Evolutionary conservation across 805 yeast genomes (phyloP).

Genomic region (Sungouiella blattae): DNA sequence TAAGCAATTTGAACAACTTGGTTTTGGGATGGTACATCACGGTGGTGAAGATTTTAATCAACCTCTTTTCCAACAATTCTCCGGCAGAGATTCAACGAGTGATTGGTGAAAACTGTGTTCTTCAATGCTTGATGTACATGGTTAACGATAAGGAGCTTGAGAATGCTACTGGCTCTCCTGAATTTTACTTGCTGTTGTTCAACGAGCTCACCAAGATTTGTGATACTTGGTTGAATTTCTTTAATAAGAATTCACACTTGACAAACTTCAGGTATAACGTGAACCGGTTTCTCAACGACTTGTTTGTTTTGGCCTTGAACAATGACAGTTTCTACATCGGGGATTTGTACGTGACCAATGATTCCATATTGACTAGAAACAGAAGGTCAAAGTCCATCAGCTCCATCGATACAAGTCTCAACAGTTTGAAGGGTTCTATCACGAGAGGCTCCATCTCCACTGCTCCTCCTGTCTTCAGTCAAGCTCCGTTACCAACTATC

Average conservation of each 20-base stretch:
- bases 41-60: conserved; percentile 40
- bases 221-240: conserved; percentile 23
- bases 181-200: conserved; percentile 19
- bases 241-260: conserved; percentile 9
- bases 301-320: conserved; percentile 8
- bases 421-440: no score
- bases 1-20: conserved; percentile 28
- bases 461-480: background rate
- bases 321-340: conserved; percentile 4
- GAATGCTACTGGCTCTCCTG: conserved; percentile 17
- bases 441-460: background rate
- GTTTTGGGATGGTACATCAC: conserved; percentile 47
- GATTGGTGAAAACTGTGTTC: conserved; percentile 19
- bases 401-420: conserved; percentile 2
- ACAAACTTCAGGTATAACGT: conserved; percentile 14
- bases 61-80: conserved; percentile 11
- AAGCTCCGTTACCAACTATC: background rate
- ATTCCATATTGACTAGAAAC: conserved; percentile 6
- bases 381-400: conserved; percentile 8
- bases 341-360: conserved; percentile 5
- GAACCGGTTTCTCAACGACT: conserved; percentile 12
- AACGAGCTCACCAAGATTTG: conserved; percentile 5
- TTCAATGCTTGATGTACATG: conserved; percentile 26
- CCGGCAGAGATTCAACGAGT: background rate
- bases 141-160: conserved; percentile 12